phyloP scores from a whole-genome alignment of 2,329 filamentous ascomycete species.

The Verticillium longisporum region DNA sequence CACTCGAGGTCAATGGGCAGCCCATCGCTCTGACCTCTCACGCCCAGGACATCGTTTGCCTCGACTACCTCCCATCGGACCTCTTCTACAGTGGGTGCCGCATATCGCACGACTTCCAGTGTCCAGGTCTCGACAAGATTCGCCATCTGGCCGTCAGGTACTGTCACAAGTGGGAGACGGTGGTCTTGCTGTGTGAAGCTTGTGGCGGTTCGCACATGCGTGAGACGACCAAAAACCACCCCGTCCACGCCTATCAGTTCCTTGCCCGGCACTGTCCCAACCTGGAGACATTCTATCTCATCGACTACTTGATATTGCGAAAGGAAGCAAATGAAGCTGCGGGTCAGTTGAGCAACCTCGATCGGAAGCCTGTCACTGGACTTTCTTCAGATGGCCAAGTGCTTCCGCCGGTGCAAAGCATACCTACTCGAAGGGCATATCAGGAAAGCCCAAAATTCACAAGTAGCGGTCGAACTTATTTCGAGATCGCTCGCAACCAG shows the following conservation, averaged over 20 bases:
- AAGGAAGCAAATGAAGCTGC: constrained; percentile 9
- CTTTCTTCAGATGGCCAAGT: background rate
- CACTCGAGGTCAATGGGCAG: constrained; percentile 18
- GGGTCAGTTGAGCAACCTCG: background rate
- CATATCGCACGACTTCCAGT: constrained; percentile 18
- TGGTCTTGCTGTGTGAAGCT: constrained; percentile 18
- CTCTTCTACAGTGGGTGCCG: constrained; percentile 18
- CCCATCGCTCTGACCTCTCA: constrained; percentile 15
- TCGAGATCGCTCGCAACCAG: constrained; percentile 20
- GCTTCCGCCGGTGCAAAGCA: too few relatives aligned
- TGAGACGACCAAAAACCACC: constrained; percentile 20
- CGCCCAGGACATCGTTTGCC: constrained; percentile 21
- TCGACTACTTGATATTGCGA: constrained; percentile 34
- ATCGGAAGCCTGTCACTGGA: background rate
- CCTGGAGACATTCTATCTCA: constrained; percentile 35
- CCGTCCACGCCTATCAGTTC: constrained; percentile 36
- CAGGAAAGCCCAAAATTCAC: constrained; percentile 12
- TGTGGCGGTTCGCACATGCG: constrained; percentile 25
- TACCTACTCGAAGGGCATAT: too few relatives aligned
- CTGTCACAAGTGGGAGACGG: constrained; percentile 30
- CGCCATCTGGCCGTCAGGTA: constrained; percentile 34
- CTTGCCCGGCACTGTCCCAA: constrained; percentile 31
- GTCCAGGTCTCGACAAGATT: constrained; percentile 22
- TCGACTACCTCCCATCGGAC: constrained; percentile 25
- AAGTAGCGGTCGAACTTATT: constrained; percentile 20